Percentiles rank a stretch among this genome's conserved stretches.
These are phyloP conservation scores for Boletus rufocinnamomeus DNA, from an alignment of 768 basidiomycete genomes.

Conservation along the genomic window DNA sequence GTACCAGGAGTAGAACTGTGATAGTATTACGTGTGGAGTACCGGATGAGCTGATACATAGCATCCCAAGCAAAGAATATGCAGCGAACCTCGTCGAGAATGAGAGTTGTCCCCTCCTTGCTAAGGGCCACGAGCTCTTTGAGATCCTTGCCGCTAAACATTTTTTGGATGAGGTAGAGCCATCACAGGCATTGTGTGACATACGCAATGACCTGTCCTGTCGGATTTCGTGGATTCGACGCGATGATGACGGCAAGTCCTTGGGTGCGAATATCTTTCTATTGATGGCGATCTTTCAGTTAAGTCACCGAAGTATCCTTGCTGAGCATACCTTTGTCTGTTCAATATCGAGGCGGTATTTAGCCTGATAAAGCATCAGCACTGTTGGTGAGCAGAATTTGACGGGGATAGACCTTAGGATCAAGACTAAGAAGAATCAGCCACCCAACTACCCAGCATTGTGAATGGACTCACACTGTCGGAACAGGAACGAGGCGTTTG, in stretches of 20 bases:
- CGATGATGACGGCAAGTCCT: constrained; percentile 81
- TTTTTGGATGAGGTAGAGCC: constrained; percentile 7
- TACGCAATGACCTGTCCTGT: constrained; percentile 87
- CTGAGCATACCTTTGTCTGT: constrained; percentile 61
- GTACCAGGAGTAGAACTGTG: constrained; percentile 93
- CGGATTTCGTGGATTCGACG: constrained; percentile 95
- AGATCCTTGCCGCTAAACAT: constrained; percentile 71
- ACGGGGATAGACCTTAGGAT: constrained; percentile 41
- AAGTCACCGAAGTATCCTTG: neutral
- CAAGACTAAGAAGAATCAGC: constrained; percentile 38
- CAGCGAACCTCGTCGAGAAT: constrained; percentile 74
- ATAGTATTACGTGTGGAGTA: neutral
- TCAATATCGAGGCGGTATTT: constrained; percentile 80
- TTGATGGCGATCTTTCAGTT: constrained; percentile 4
- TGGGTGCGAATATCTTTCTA: constrained; percentile 81
- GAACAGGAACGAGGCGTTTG: constrained; percentile 87
- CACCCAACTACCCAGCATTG: neutral
- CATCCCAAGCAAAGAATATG: neutral
- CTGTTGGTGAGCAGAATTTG: neutral
- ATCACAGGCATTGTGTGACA: constrained; percentile 11
- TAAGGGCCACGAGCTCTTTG: constrained; percentile 71
- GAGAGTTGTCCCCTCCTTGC: constrained; percentile 78
- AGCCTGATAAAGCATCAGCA: constrained; percentile 36
- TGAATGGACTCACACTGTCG: constrained; percentile 67
- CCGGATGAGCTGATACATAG: neutral